A percentile compares a stretch with the other conserved stretches of the same genome.
phyloP scores from a whole-genome alignment of 108 stramenopile genomes.

The Conticribra weissflogii region DNA sequence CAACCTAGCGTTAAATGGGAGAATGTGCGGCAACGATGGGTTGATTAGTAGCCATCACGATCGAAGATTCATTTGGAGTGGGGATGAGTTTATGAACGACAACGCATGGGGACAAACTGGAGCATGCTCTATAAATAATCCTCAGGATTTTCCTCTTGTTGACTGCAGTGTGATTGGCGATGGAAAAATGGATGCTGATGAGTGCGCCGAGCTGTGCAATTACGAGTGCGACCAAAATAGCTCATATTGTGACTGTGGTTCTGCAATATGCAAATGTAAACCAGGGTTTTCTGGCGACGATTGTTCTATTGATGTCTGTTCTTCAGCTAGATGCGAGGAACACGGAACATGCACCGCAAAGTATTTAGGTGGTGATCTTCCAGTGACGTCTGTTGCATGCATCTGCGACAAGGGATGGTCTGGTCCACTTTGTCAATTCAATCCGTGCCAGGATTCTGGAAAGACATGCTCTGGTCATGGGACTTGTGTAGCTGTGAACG shows the following conservation, averaged over 20 bases:
- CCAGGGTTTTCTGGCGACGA: slow-evolving; percentile 48
- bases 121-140: slow-evolving; percentile 36
- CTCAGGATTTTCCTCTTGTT: slow-evolving; percentile 21
- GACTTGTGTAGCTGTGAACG: slow-evolving; percentile 29
- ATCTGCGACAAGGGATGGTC: slow-evolving; percentile 50
- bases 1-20: slow-evolving; percentile 47
- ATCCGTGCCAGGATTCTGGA: slow-evolving; percentile 30
- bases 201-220: slow-evolving; percentile 49
- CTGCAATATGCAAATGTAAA: slow-evolving; percentile 53
- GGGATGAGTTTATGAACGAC: slow-evolving; percentile 35
- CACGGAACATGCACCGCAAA: slow-evolving; percentile 53
- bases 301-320: slow-evolving; percentile 46
- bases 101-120: slow-evolving; percentile 50
- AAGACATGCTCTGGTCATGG: slow-evolving; percentile 42
- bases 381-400: slow-evolving; percentile 33
- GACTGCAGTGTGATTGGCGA: slow-evolving; percentile 21
- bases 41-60: slow-evolving; percentile 62
- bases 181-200: slow-evolving; percentile 34
- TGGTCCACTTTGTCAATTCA: slow-evolving; percentile 43
- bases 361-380: slow-evolving; percentile 50
- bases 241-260: slow-evolving; percentile 62
- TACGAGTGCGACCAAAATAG: slow-evolving; percentile 21
- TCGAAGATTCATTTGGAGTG: slow-evolving; percentile 57
- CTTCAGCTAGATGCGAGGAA: slow-evolving; percentile 53
- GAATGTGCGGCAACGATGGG: slow-evolving; percentile 45